Percentiles rank a stretch among this genome's conserved stretches.
These are phyloP conservation scores for Microcyclospora pomicola DNA, from an alignment of 2,329 filamentous ascomycete genomes.

Conservation along the genomic window DNA sequence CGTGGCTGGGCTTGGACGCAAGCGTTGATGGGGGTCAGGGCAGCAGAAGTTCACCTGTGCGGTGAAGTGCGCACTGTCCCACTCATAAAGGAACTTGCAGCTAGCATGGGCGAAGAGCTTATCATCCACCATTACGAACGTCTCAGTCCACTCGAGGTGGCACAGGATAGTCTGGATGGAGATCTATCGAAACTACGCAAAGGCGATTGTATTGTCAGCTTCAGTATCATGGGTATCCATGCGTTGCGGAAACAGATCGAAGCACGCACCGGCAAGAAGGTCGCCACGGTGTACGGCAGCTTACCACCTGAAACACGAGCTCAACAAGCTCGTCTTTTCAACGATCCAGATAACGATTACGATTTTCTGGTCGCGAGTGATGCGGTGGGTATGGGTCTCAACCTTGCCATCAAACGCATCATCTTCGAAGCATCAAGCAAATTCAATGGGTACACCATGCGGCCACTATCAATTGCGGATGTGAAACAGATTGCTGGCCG, in stretches of 20 bases:
- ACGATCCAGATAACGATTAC: slow-evolving; percentile 89
- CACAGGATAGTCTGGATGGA: slow-evolving; percentile 47
- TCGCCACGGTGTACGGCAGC: slow-evolving; percentile 84
- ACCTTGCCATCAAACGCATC: slow-evolving; percentile 76
- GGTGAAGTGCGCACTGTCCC: slow-evolving; percentile 75
- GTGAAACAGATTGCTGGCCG: slow-evolving; percentile 91
- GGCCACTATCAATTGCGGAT: slow-evolving; percentile 55
- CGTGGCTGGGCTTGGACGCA: slow-evolving; percentile 93
- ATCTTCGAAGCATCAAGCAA: slow-evolving; percentile 73
- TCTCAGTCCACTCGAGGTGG: slow-evolving; percentile 61
- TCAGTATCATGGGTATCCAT: slow-evolving; percentile 73
- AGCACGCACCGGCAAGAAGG: slow-evolving; percentile 57
- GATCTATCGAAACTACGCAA: slow-evolving; percentile 58
- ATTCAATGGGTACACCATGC: slow-evolving; percentile 46
- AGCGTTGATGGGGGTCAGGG: slow-evolving; percentile 73
- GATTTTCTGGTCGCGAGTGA: slow-evolving; percentile 89
- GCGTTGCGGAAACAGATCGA: slow-evolving; percentile 67
- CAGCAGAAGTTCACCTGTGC: slow-evolving; percentile 82
- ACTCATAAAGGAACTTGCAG: slow-evolving; percentile 63
- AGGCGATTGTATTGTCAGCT: slow-evolving; percentile 81
- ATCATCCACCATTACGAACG: slow-evolving; percentile 72
- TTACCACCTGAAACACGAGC: slow-evolving; percentile 86
- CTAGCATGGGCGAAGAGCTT: slow-evolving; percentile 66
- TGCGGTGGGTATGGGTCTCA: slow-evolving; percentile 94
- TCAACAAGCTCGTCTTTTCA: slow-evolving; percentile 84